phyloP scores from a whole-genome alignment of 495 filamentous ascomycete genomes.

The Coniosporium apollinis region DNA sequence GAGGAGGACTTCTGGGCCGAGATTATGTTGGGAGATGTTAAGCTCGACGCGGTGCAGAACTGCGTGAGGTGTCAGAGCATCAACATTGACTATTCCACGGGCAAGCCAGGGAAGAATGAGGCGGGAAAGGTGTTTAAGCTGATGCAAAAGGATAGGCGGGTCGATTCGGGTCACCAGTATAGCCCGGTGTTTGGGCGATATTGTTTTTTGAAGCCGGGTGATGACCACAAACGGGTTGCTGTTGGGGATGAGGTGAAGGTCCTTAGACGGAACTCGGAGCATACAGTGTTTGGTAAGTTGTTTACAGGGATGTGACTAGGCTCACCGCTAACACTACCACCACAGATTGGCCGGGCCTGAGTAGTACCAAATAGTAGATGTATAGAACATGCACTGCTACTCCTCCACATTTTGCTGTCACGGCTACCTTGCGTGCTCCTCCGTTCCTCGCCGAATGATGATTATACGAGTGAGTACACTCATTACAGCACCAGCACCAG shows the following conservation, averaged over 20 bases:
- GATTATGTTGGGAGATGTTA: constrained; percentile 22
- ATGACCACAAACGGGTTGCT: constrained; percentile 24
- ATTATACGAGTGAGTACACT: no score
- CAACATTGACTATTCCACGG: constrained; percentile 63
- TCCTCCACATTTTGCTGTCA: no score
- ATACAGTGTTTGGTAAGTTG: constrained; percentile 44
- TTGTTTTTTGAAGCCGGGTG: constrained; percentile 38
- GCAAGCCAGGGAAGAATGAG: constrained; percentile 45
- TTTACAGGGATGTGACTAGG: not conserved
- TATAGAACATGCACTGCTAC: no score
- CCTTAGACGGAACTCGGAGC: constrained; percentile 35
- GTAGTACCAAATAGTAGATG: no score
- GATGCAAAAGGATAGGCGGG: constrained; percentile 58
- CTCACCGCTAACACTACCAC: not conserved
- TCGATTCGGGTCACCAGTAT: constrained; percentile 56
- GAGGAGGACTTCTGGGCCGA: constrained; percentile 85
- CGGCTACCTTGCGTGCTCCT: no score
- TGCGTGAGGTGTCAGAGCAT: constrained; percentile 64
- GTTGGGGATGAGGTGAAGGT: constrained; percentile 61
- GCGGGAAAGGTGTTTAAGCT: constrained; percentile 56
- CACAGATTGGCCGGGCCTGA: constrained; percentile 6
- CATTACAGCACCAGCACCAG: no score
- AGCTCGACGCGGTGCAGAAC: constrained; percentile 53
- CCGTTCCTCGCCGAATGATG: no score
- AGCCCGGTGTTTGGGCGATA: constrained; percentile 77